phyloP scores from a whole-genome alignment of 192 early-diverging fungal species.

The Coemansia sp. region DNA sequence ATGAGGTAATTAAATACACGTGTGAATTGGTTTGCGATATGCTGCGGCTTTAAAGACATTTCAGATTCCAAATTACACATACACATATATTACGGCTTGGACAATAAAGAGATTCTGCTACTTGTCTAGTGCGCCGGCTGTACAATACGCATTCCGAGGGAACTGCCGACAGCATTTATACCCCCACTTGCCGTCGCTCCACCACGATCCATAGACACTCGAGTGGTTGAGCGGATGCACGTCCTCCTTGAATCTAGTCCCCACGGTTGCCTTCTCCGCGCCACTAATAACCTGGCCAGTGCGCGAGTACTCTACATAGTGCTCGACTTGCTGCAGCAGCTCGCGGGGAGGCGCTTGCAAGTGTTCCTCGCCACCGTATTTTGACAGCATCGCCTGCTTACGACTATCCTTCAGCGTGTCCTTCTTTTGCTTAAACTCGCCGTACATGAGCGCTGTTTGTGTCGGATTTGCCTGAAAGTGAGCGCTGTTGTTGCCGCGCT shows the following conservation, averaged over 20 bases:
- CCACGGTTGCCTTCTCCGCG: constrained; percentile 70
- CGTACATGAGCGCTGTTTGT: constrained; percentile 88
- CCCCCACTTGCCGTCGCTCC: constrained; percentile 95
- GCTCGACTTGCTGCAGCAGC: constrained; percentile 89
- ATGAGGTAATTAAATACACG: neutral
- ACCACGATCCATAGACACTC: constrained; percentile 93
- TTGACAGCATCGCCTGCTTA: constrained; percentile 78
- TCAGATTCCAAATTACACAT: neutral
- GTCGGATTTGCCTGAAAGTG: constrained; percentile 97
- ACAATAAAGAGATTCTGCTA: too few species aligned
- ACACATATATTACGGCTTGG: neutral
- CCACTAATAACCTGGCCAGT: constrained; percentile 88
- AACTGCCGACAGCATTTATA: constrained; percentile 91
- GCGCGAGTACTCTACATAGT: constrained; percentile 96
- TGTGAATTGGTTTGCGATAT: neutral
- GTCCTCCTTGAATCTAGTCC: constrained; percentile 91
- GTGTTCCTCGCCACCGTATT: constrained; percentile 97
- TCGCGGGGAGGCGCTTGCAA: constrained; percentile 87
- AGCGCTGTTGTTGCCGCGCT: constrained; percentile 76
- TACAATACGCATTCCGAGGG: constrained; percentile 87
- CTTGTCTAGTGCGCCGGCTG: constrained; percentile 21
- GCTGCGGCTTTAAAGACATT: neutral
- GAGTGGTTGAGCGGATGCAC: constrained; percentile 83
- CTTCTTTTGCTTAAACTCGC: constrained; percentile 84
- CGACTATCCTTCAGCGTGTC: constrained; percentile 71